Conservation (phyloP, 148 eudicot species). For the Rhododendron ovatum region DNA sequence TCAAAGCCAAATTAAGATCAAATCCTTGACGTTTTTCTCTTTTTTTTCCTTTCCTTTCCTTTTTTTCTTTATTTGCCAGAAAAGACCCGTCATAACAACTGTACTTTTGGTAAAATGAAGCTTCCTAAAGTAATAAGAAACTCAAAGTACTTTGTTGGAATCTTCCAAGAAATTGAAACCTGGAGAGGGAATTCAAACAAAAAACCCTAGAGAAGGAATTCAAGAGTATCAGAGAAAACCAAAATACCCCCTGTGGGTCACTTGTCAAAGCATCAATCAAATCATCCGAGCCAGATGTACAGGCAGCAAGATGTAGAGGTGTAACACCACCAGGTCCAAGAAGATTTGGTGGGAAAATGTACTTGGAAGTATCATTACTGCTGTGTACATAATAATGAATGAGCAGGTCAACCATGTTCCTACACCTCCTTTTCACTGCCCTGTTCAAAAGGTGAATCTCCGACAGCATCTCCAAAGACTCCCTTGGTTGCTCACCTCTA, state of each 20-base stretch:
- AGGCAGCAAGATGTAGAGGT: slow-evolving; percentile 84
- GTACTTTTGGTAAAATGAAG: background rate
- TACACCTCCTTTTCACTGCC: slow-evolving; percentile 59
- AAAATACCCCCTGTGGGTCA: slow-evolving; percentile 70
- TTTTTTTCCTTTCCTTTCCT: background rate
- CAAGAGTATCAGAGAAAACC: background rate
- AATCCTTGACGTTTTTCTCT: background rate
- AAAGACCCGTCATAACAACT: background rate
- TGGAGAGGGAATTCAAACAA: background rate
- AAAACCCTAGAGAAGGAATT: background rate
- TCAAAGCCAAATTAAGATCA: background rate
- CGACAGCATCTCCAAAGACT: slow-evolving; percentile 39
- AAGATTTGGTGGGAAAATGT: slow-evolving; percentile 58
- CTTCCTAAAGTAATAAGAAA: background rate
- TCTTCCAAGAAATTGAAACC: background rate
- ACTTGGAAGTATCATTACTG: slow-evolving; percentile 25
- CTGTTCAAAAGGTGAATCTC: slow-evolving; percentile 51
- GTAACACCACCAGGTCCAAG: slow-evolving; percentile 82
- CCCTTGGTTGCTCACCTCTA: slow-evolving; percentile 16
- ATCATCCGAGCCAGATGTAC: slow-evolving; percentile 48
- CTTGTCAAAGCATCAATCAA: slow-evolving; percentile 61
- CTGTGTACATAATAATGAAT: slow-evolving; percentile 42
- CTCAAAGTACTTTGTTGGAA: background rate
- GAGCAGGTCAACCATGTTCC: slow-evolving; percentile 64
- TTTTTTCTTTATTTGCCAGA: background rate